phyloP scores from a whole-genome alignment of 1,284 basidiomycete genomes.

The Waitea zeae region DNA sequence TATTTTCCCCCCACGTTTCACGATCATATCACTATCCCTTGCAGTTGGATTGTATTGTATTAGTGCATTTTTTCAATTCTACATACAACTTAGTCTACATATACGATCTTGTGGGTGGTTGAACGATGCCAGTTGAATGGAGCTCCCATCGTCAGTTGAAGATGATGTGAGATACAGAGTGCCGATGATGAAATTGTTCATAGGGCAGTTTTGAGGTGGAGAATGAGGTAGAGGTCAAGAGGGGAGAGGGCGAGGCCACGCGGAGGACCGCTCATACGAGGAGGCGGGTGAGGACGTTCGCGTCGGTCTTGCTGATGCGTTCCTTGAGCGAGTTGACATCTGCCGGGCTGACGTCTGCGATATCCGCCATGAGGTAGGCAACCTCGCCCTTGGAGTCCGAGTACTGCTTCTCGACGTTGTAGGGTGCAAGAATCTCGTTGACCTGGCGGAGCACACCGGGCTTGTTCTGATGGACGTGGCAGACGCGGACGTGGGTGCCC shows the following conservation, averaged over 20 bases:
- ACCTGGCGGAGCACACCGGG: slow-evolving; percentile 93
- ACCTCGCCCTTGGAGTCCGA: slow-evolving; percentile 93
- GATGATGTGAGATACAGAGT: too few relatives aligned
- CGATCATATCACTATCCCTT: slow-evolving; percentile 2
- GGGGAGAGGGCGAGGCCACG: too few relatives aligned
- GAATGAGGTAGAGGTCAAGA: too few relatives aligned
- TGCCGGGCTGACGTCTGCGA: slow-evolving; percentile 72
- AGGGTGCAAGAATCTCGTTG: slow-evolving; percentile 84
- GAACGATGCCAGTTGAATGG: too few relatives aligned
- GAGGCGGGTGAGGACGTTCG: slow-evolving; percentile 81
- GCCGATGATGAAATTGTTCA: too few relatives aligned
- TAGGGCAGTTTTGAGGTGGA: too few relatives aligned
- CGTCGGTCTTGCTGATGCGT: slow-evolving; percentile 64
- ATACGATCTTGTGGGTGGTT: not conserved
- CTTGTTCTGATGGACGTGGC: slow-evolving; percentile 94
- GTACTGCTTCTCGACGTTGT: slow-evolving; percentile 99
- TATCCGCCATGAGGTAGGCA: slow-evolving; percentile 93
- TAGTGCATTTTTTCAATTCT: slow-evolving; percentile 7
- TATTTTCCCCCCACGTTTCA: slow-evolving; percentile 10
- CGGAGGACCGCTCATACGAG: slow-evolving; percentile 33
- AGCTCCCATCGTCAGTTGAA: too few relatives aligned
- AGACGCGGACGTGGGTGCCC: slow-evolving; percentile 72
- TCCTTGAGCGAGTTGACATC: slow-evolving; percentile 78
- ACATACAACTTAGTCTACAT: slow-evolving; percentile 4
- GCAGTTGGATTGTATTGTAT: slow-evolving; percentile 1